Conservation (phyloP, 768 basidiomycete genomes). For the Leccinum subtestaceum region DNA sequence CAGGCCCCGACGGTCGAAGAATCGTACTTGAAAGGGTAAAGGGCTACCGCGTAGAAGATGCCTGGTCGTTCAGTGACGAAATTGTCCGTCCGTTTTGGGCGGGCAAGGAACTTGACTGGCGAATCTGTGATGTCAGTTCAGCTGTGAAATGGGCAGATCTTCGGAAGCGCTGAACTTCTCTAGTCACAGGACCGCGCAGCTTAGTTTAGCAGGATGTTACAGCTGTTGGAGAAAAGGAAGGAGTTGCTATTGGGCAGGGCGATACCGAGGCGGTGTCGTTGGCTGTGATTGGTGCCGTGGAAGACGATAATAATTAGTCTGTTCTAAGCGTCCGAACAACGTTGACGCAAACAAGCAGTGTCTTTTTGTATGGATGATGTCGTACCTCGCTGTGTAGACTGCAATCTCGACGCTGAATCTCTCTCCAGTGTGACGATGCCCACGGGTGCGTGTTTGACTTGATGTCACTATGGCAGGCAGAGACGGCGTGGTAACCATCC, state of each 20-base stretch:
- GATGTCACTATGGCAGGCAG: background rate
- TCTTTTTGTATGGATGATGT: background rate
- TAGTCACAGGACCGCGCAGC: constrained; percentile 3
- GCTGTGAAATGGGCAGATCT: background rate
- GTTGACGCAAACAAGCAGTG: constrained; percentile 8
- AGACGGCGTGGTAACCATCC: background rate
- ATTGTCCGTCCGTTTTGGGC: constrained; percentile 84
- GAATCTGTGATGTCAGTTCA: constrained; percentile 36
- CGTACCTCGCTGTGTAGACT: constrained; percentile 13
- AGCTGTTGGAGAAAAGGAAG: background rate
- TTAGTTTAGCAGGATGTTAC: background rate
- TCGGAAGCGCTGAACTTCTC: constrained; percentile 1
- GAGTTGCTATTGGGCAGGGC: constrained; percentile 1
- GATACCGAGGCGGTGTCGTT: constrained; percentile 25
- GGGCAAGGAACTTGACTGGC: constrained; percentile 78
- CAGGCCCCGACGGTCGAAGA: constrained; percentile 29
- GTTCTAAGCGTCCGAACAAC: background rate
- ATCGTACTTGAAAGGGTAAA: constrained; percentile 45
- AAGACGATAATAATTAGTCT: constrained; percentile 1
- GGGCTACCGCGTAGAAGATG: constrained; percentile 41
- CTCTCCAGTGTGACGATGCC: background rate
- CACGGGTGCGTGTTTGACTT: constrained; percentile 16
- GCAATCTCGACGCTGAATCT: background rate
- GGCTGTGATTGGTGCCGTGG: constrained; percentile 20
- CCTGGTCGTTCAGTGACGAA: constrained; percentile 45